Evolutionary conservation across 176 grass and related monocot species (phyloP).

Genomic region (Poa pratensis): DNA sequence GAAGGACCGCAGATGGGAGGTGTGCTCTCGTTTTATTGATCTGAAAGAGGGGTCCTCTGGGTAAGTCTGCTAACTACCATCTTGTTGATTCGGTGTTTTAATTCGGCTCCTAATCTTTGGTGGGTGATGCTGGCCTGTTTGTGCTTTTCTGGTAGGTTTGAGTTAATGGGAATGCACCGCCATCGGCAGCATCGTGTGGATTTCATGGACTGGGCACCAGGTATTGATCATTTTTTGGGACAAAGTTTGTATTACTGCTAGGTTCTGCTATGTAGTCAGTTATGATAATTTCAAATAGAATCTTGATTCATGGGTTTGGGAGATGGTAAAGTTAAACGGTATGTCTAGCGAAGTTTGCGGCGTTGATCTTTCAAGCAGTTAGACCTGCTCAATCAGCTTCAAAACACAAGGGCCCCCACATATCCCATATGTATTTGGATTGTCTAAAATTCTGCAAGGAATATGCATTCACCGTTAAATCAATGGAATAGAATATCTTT

Average conservation of each 20-base stretch:
- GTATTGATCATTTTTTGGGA: slow-evolving; percentile 43
- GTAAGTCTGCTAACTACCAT: slow-evolving; percentile 33
- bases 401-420: not conserved
- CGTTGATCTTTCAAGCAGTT: slow-evolving; percentile 15
- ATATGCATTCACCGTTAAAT: slow-evolving; percentile 17
- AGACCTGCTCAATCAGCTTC: not conserved
- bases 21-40: slow-evolving; percentile 88
- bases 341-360: not conserved
- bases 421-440: slow-evolving; percentile 12
- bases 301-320: slow-evolving; percentile 3
- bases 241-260: not conserved
- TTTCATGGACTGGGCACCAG: slow-evolving; percentile 99
- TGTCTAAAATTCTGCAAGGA: not conserved
- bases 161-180: slow-evolving; percentile 86
- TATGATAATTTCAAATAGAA: slow-evolving; percentile 9
- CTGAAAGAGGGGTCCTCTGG: slow-evolving; percentile 79
- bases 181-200: slow-evolving; percentile 79
- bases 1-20: slow-evolving; percentile 79
- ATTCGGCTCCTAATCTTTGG: not conserved
- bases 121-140: slow-evolving; percentile 26
- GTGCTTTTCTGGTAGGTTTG: slow-evolving; percentile 56
- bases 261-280: not conserved
- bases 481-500: slow-evolving; percentile 7
- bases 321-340: not conserved
- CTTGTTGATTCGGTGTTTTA: not conserved